Percentiles rank a stretch among this genome's conserved stretches.
These are phyloP conservation scores for Ulmus americana DNA, from an alignment of 331 rosid species.

Conservation along the genomic window DNA sequence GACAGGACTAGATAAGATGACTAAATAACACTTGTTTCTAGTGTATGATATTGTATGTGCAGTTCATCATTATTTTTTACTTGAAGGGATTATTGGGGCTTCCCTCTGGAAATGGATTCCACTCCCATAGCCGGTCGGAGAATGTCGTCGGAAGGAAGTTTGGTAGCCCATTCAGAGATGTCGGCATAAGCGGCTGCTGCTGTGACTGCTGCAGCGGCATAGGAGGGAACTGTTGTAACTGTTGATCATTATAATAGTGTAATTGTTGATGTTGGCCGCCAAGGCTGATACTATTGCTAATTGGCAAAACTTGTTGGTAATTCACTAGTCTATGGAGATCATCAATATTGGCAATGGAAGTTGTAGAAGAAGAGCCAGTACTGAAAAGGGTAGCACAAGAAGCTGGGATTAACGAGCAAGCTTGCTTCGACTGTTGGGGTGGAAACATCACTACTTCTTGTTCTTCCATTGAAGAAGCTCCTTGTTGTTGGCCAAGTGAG, in stretches of 20 bases:
- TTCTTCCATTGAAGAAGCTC: constrained; percentile 18
- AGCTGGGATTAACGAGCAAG: background rate
- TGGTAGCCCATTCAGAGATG: constrained; percentile 25
- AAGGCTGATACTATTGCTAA: too few species aligned
- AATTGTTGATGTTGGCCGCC: constrained; percentile 2
- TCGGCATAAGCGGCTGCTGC: constrained; percentile 8
- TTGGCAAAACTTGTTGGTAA: constrained; percentile 30
- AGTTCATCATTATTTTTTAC: constrained; percentile 34
- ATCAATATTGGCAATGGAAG: constrained; percentile 37
- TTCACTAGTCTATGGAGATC: constrained; percentile 62
- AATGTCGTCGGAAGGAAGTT: constrained; percentile 50
- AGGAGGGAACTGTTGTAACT: constrained; percentile 30
- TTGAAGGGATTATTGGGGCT: constrained; percentile 57
- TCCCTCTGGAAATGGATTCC: constrained; percentile 70
- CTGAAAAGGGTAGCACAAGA: background rate
- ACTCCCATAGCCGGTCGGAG: constrained; percentile 88
- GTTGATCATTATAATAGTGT: background rate
- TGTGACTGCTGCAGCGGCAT: constrained; percentile 30
- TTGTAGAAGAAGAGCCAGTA: constrained; percentile 23
- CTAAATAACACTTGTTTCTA: too few species aligned
- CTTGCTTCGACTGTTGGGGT: constrained; percentile 28
- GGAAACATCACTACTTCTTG: constrained; percentile 33
- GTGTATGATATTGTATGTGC: constrained; percentile 12
- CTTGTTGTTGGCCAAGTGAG: constrained; percentile 17
- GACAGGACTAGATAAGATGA: too few species aligned